Base-by-base conservation (phyloP, 2,329 filamentous ascomycete species). In the Pseudogymnoascus sp. region DNA sequence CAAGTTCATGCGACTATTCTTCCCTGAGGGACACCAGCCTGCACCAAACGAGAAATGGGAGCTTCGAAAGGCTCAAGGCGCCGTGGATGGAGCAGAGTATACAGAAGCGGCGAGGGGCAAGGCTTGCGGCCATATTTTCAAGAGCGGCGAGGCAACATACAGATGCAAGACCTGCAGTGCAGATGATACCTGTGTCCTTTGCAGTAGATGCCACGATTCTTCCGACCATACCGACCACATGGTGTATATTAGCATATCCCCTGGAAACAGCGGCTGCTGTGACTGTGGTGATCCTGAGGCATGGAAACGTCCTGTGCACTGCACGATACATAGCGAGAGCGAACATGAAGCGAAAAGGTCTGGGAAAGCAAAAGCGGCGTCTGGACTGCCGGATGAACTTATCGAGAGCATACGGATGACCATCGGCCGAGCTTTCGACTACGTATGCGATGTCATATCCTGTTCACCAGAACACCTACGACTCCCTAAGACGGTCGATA, bases 41-140 rank as follows among this genome's bases (percentile, higher is more conserved):
- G 78, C 81, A 29, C 76, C 79, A n/a, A 78, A 78, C 53, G 81
- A 80, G 40, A 77, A 79, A 50, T 88, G 93, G 82, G 95, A 89
- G 75, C 80, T 99, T 40, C 85, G 89, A 65, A 87, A 91, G 70
- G 93, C 93, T 14, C 96, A 99, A 73, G 93, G 93, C 16, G 91
- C 91, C n/a, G 82, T 91, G 64, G 92, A 96, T 72, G 93, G 95
- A 10, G 91, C 93, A 33, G 96, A 99, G 75, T 99, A 97, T 74
- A 95, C 91, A 19, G 89, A 93, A 68, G 89, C 90, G 6, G 95
- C 95, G 13, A 86, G 91, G 68, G 95, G 96, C 63, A 96, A 96
- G 76, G 88, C 92, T 56, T 99, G 95, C 74, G 96, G 95, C 3
- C 96, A 99, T 78, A 97, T 99, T 66, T 96, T 99, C 82, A 93